Percentiles rank a stretch among this genome's conserved stretches.
Conservation (phyloP, 2,329 filamentous ascomycete genomes). For the Calonectria hawksworthii region DNA sequence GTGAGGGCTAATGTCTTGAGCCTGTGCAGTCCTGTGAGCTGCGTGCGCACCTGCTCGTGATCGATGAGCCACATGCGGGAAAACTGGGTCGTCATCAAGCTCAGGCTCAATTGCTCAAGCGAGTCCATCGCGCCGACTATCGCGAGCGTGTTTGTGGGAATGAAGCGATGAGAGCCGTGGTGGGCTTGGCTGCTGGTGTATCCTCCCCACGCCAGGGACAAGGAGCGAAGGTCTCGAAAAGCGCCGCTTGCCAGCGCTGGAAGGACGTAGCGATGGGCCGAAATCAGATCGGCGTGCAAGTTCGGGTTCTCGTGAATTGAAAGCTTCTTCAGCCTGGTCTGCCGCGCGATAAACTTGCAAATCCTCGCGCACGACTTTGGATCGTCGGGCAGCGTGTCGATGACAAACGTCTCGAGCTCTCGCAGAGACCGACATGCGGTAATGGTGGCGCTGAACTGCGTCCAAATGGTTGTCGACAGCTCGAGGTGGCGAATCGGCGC, state of each 20-base stretch:
- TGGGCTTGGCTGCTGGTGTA: background rate
- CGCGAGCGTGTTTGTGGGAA: slow-evolving; percentile 7
- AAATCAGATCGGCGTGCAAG: background rate
- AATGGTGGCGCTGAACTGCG: background rate
- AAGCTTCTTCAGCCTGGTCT: background rate
- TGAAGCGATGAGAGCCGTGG: background rate
- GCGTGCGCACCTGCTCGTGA: background rate
- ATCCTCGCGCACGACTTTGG: slow-evolving; percentile 4
- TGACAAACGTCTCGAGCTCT: slow-evolving; percentile 25
- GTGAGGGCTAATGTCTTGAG: slow-evolving; percentile 26
- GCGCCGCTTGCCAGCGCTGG: slow-evolving; percentile 1
- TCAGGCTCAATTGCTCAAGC: slow-evolving; percentile 28
- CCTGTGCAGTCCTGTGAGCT: background rate
- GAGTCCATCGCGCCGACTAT: slow-evolving; percentile 22
- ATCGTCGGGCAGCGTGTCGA: background rate
- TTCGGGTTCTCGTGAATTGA: background rate
- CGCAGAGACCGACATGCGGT: background rate
- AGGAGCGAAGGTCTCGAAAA: slow-evolving; percentile 21
- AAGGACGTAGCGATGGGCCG: slow-evolving; percentile 24
- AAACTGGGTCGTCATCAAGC: background rate
- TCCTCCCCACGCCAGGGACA: slow-evolving; percentile 29
- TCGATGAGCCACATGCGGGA: slow-evolving; percentile 25
- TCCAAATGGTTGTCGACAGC: background rate
- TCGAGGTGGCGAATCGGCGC: slow-evolving; percentile 16
- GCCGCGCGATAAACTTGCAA: slow-evolving; percentile 14